phyloP scores from a whole-genome alignment of 495 filamentous ascomycete genomes.

The Annulohypoxylon maeteangense region DNA sequence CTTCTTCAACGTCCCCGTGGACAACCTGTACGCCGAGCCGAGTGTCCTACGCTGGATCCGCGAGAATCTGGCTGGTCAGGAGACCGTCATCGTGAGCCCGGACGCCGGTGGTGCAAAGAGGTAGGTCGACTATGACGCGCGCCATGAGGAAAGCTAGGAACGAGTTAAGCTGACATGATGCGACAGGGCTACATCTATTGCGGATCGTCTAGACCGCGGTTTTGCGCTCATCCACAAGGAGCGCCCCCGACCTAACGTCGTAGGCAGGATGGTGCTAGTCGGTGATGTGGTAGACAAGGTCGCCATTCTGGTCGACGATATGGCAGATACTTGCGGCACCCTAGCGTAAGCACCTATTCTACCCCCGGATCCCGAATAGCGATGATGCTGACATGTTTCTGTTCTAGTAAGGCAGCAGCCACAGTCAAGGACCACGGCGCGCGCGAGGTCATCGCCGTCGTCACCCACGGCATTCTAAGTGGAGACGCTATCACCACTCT shows the following conservation, averaged over 20 bases:
- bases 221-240: constrained; percentile 99
- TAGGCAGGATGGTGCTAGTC: constrained; percentile 91
- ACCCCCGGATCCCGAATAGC: background rate
- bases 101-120: constrained; percentile 97
- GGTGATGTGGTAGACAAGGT: constrained; percentile 70
- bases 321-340: constrained; percentile 92
- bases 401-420: constrained; percentile 79
- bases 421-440: constrained; percentile 92
- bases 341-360: constrained; percentile 34
- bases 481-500: constrained; percentile 91
- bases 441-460: constrained; percentile 88
- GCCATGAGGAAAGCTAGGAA: background rate
- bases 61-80: constrained; percentile 82
- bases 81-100: constrained; percentile 94
- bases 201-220: constrained; percentile 90
- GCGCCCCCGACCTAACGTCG: constrained; percentile 92
- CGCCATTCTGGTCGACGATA: constrained; percentile 84
- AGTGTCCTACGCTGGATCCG: constrained; percentile 91
- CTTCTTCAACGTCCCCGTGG: constrained; percentile 98
- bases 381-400: constrained; percentile 7
- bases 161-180: constrained; percentile 6
- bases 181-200: constrained; percentile 88
- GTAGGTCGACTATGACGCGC: constrained; percentile 58
- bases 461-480: constrained; percentile 94
- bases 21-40: constrained; percentile 96